Evolutionary conservation across 2,329 filamentous ascomycete species (phyloP).

Genomic region (Penicillium olsonii): DNA sequence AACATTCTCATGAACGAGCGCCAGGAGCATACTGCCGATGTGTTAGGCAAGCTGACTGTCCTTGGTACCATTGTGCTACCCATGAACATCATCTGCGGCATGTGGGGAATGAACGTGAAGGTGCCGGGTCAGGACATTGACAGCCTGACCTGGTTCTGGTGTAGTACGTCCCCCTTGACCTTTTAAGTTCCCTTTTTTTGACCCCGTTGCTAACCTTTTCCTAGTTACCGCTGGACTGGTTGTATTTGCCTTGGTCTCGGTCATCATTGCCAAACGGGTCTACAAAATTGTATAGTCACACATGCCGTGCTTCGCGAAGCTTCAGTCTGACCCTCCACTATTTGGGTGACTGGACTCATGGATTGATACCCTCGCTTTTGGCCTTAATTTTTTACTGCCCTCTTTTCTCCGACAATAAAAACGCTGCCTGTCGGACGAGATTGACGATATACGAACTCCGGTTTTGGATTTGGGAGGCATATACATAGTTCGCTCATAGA

Average conservation of each 20-base stretch:
- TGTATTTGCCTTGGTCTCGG: constrained; percentile 77
- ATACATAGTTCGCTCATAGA: constrained; percentile 1
- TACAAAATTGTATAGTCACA: constrained; percentile 69
- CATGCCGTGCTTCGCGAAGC: background rate
- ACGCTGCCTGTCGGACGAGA: constrained; percentile 3
- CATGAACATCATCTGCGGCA: constrained; percentile 98
- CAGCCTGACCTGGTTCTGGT: constrained; percentile 74
- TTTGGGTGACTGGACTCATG: background rate
- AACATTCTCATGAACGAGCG: constrained; percentile 99
- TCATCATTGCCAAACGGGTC: constrained; percentile 77
- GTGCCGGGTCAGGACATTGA: constrained; percentile 89
- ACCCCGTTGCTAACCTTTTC: constrained; percentile 4
- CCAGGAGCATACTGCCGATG: constrained; percentile 92
- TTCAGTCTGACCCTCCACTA: too few species aligned
- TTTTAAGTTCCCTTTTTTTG: background rate
- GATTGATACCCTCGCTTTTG: too few species aligned
- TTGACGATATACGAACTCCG: constrained; percentile 13
- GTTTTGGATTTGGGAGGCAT: background rate
- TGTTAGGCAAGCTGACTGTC: constrained; percentile 91
- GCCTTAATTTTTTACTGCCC: too few species aligned
- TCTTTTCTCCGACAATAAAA: constrained; percentile 1
- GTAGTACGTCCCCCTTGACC: constrained; percentile 40
- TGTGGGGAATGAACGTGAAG: constrained; percentile 99
- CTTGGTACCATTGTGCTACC: constrained; percentile 95
- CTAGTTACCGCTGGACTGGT: constrained; percentile 71